Base-by-base conservation (phyloP, 768 basidiomycete species). In the Fibroporia radiculosa region DNA sequence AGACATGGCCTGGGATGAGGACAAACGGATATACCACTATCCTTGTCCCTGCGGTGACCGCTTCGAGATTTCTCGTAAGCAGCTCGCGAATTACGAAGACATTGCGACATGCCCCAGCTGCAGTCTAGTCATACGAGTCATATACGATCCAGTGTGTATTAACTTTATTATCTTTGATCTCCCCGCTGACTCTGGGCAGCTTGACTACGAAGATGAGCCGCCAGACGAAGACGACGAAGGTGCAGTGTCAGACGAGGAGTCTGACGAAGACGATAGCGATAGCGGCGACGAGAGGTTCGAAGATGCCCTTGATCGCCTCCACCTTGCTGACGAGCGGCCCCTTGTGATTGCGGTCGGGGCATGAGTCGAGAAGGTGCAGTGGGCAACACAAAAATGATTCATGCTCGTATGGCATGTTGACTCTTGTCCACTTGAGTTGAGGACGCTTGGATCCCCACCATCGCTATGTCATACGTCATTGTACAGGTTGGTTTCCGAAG, bases 11-110 rank as follows among this genome's bases (percentile, higher is more conserved):
- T 96, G 90, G 89, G 92, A 95, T 62, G 72, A 73, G 19, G 78
- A 73, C 44, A 87, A 84, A 59, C 61, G 73, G 32, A 85, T 97
- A 4, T 97, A 82, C 58, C 93, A 98, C 70, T 96, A 93, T 62
- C 95, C 93, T 0, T 99, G 93, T 59, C 93, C 95, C 1, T 98
- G 95, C 58, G 95, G 95, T 7, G 95, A 99, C 67, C 82, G 93
- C 32, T 99, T 98, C 67, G 95, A 98, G 65, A 97, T 98, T 53
- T 80, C 85, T 24, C 78, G 84, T 54, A 68, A 70, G 50, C 92
- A 97, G 65, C 78, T 97, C 6, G 76, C 80, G 35, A 71, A 92
- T 53, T 96, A 79, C 44, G 96, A 97, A 56, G 96, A 98, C 61
- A 80, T 93, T 36, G 95, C 93, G 19, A 93, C 78, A 40, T 98